Evolutionary conservation across 139 green algal genomes (phyloP), one percentile per base, ranked within the genome.

Genomic region (Tetratostichococcus sp.): DNA sequence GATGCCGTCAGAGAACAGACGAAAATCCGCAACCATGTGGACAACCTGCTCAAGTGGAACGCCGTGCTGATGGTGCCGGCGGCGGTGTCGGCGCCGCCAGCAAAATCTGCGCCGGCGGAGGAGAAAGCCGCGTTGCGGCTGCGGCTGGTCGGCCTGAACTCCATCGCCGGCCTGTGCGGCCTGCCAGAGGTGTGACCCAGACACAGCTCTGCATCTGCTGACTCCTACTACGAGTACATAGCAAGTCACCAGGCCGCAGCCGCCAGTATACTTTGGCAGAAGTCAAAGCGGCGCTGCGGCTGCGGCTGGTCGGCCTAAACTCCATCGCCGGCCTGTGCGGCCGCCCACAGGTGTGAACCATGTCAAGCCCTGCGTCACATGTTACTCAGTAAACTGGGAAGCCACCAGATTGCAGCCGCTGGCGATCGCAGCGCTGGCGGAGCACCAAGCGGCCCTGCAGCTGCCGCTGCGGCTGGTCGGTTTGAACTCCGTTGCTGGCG

Each of bases 401-500:
- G 11, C 2, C 50, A 62, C 2, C 50, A 62, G 14, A 14, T 14
- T 22, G n/a, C n/a, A n/a, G 30, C 88, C 93, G 4, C 91, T 91
- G 1, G 34, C 79, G 30, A n/a, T n/a, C n/a, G n/a, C n/a, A 57
- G 86, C 32, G 69, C 78, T 67, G 1, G 31, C 68, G 22, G 67
- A 65, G 35, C 79, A 93, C 69, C 70, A 97, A 73, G 83, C 94
- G 34, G 77, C 67, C 0, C 94, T n/a, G n/a, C n/a, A n/a, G n/a
- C n/a, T 89, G 74, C 84, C 92, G 21, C 78, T 50, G 25, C 69
- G 79, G 1, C 70, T 91, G 43, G 77, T 97, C 39, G 81, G 74
- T 31, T 82, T 97, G 6, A 97, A 90, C 2, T 88, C 81, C 77
- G 89, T 96, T 30, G 89, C 91, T 0, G 89, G 91, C 1, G 81